Percentiles rank a stretch among this genome's conserved stretches.
phyloP scores from a whole-genome alignment of 2,329 filamentous ascomycete species.

The Alternaria sp. region DNA sequence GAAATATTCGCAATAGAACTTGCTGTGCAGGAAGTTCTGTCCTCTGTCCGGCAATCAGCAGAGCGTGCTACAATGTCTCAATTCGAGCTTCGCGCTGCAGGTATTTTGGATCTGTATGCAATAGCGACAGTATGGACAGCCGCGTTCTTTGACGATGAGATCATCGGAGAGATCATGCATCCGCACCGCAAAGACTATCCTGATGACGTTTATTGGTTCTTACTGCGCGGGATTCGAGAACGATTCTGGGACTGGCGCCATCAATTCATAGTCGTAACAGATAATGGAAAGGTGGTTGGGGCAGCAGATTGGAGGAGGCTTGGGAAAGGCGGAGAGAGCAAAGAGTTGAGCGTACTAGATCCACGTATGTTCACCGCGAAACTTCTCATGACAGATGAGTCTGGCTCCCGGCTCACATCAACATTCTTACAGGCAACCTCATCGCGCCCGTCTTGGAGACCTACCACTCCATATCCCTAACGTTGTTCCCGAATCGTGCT shows the following conservation, averaged over 20 bases:
- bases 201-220: conserved; percentile 41
- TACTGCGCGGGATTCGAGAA: conserved; percentile 35
- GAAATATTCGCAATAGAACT: neutral
- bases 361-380: conserved; percentile 26
- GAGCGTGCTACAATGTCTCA: neutral
- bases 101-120: conserved; percentile 23
- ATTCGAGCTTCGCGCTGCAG: conserved; percentile 22
- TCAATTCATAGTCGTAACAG: conserved; percentile 34
- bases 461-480: conserved; percentile 18
- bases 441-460: conserved; percentile 19
- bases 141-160: conserved; percentile 45
- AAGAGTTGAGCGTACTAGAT: conserved; percentile 27
- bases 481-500: conserved; percentile 37
- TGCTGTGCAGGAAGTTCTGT: too few relatives aligned
- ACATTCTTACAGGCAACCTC: conserved; percentile 27
- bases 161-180: conserved; percentile 46
- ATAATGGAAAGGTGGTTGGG: conserved; percentile 25
- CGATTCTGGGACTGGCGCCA: conserved; percentile 43
- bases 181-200: conserved; percentile 39
- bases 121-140: conserved; percentile 36
- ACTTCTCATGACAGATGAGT: neutral
- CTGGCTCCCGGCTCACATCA: neutral
- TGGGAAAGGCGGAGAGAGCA: conserved; percentile 28
- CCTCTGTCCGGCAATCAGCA: neutral
- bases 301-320: conserved; percentile 43